Evolutionary conservation across 768 basidiomycete genomes (phyloP).

Genomic region (Fomitopsis serialis): DNA sequence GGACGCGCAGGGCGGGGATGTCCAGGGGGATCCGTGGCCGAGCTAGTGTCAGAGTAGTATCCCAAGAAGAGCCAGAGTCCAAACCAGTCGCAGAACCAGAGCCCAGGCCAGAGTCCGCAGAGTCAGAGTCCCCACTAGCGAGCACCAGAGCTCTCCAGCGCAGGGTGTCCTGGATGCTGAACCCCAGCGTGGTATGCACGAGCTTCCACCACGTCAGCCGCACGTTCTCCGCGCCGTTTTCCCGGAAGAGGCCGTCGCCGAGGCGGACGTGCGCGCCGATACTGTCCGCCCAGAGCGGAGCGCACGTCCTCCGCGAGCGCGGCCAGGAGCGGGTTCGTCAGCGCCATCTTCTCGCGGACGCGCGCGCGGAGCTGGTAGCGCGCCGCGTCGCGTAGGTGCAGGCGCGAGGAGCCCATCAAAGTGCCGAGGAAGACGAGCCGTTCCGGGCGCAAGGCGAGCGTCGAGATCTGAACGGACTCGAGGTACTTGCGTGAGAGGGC

Average conservation of each 20-base stretch:
- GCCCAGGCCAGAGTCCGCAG: no score
- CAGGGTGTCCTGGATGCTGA: constrained; percentile 20
- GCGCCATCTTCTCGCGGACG: constrained; percentile 53
- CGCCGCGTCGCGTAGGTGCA: constrained; percentile 40
- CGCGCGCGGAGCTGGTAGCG: constrained; percentile 39
- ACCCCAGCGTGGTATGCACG: constrained; percentile 41
- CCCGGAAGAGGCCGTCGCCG: constrained; percentile 60
- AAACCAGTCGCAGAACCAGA: no score
- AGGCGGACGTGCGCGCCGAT: constrained; percentile 67
- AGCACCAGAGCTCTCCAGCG: constrained; percentile 14
- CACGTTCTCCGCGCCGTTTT: constrained; percentile 36
- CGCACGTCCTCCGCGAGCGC: constrained; percentile 40
- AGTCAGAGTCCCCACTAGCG: not conserved
- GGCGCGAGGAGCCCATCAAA: constrained; percentile 70
- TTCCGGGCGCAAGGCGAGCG: constrained; percentile 34
- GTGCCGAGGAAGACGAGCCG: constrained; percentile 67
- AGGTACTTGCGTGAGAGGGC: constrained; percentile 33
- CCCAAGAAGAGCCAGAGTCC: no score
- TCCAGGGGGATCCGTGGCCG: constrained; percentile 14
- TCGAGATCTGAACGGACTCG: constrained; percentile 36
- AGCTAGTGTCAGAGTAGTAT: no score
- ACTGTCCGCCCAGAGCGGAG: constrained; percentile 37
- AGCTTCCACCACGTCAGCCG: constrained; percentile 53
- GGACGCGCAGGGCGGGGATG: constrained; percentile 15
- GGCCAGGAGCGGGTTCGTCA: constrained; percentile 44